Conservation (phyloP, 257 asterid genomes). For the Mentha longifolia region DNA sequence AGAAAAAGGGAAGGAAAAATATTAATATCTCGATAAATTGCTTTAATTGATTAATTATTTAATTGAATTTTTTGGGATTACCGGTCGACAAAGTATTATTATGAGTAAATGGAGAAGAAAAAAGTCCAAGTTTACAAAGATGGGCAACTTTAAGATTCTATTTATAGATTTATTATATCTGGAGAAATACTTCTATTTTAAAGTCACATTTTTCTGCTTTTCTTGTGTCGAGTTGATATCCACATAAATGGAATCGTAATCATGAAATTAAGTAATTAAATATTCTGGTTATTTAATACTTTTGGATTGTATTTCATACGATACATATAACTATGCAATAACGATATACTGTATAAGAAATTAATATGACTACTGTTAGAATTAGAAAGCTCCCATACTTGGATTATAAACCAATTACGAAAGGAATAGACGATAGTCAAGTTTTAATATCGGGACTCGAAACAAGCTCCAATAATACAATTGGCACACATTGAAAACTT, state of each 20-base stretch:
- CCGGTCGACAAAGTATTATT: not conserved
- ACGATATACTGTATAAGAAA: too few species aligned
- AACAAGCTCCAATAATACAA: not conserved
- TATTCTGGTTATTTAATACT: too few species aligned
- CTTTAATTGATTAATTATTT: conserved; percentile 7
- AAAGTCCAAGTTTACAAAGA: conserved; percentile 19
- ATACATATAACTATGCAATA: too few species aligned
- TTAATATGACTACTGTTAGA: too few species aligned
- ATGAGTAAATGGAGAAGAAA: not conserved
- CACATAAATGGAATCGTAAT: conserved; percentile 1
- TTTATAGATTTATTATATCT: not conserved
- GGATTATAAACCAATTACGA: too few species aligned
- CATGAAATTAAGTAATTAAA: not conserved
- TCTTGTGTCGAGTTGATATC: conserved; percentile 14
- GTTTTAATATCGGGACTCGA: too few species aligned
- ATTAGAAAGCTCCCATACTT: too few species aligned
- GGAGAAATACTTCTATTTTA: conserved; percentile 13
- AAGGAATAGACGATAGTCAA: too few species aligned
- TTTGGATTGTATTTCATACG: not conserved
- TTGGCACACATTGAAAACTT: too few species aligned
- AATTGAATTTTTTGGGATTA: not conserved
- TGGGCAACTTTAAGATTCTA: conserved; percentile 28
- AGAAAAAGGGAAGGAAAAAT: not conserved
- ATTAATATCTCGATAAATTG: not conserved
- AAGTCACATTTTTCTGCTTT: conserved; percentile 9